Base-by-base conservation (phyloP, 2,329 filamentous ascomycete genomes). In the Fusarium decemcellulare region DNA sequence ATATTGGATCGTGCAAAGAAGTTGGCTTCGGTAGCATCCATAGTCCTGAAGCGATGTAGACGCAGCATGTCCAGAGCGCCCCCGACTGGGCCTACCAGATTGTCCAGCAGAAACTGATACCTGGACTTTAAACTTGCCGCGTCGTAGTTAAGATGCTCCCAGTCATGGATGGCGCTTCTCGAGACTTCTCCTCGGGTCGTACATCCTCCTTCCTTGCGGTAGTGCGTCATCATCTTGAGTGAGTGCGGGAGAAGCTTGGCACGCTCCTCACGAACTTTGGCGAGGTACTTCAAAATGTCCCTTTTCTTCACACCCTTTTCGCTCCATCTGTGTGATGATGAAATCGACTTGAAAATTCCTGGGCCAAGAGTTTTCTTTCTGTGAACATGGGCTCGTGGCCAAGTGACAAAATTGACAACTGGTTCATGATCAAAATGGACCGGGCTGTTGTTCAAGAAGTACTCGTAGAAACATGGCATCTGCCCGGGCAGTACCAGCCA, bases 381-480 rank as follows among this genome's bases (percentile, higher is more conserved):
- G 14, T 54, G 40, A 9, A 56, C 16, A 32, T 63, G 50, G 8
- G 11, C 14, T 1, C 36, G 59, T 5, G 63, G 54, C 52, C 52
- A 55, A 1, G 8, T 43, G 0, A 29, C 8, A 23, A 67, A 59
- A n/a, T 57, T 32, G 7, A 70, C 39, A 9, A 2, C 16, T 5
- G 58, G 67, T 1, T 10, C 11, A 1, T 14, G 34, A 8, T 29
- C 15, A 3, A 63, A 37, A 6, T 2, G 7, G 15, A 16, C 23
- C 0, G 43, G 42, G 8, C 7, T 12, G 18, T 32, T 63, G n/a
- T 48, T 36, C 1, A 69, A 16, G 15, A 69, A 69, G 27, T 69
- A 69, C 8, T 69, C 65, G 8, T 66, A 69, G 34, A 66, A 69
- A 27, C 30, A 69, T 1, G 62, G 65, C 42, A 63, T 54, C 11